A percentile compares a stretch with the other conserved stretches of the same genome.
Conservation (phyloP, 169 alveolate genomes). For the Plasmodium ovale region DNA sequence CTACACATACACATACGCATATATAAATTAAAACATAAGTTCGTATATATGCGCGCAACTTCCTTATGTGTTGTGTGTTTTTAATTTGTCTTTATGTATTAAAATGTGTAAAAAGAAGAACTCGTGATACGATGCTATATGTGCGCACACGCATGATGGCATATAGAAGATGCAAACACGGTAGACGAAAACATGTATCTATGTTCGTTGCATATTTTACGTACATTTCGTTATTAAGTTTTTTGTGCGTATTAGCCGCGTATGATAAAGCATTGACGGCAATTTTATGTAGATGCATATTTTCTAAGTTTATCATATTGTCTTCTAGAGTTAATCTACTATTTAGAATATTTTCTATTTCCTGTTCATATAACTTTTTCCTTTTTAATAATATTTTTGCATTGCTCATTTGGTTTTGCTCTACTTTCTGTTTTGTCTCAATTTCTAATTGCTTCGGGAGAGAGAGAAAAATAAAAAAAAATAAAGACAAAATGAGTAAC, state of each 20-base stretch:
- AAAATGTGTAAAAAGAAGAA: no score
- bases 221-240: constrained; percentile 70
- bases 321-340: constrained; percentile 83
- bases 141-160: background rate
- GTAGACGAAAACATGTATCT: background rate
- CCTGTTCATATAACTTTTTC: constrained; percentile 84
- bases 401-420: constrained; percentile 71
- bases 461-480: background rate
- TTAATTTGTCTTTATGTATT: background rate
- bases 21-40: background rate
- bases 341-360: constrained; percentile 76
- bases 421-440: constrained; percentile 73
- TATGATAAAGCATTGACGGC: constrained; percentile 83
- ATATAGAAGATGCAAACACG: background rate
- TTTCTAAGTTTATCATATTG: constrained; percentile 84
- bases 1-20: background rate
- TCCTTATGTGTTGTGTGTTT: no score
- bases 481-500: background rate
- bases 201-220: background rate
- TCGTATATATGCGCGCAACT: background rate
- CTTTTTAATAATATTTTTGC: constrained; percentile 82
- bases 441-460: constrained; percentile 63
- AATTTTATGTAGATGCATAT: constrained; percentile 84
- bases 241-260: constrained; percentile 73
- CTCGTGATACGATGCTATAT: no score